Evolutionary conservation across 2,329 filamentous ascomycete genomes (phyloP).

Genomic region (Scedosporium minutisporum): DNA sequence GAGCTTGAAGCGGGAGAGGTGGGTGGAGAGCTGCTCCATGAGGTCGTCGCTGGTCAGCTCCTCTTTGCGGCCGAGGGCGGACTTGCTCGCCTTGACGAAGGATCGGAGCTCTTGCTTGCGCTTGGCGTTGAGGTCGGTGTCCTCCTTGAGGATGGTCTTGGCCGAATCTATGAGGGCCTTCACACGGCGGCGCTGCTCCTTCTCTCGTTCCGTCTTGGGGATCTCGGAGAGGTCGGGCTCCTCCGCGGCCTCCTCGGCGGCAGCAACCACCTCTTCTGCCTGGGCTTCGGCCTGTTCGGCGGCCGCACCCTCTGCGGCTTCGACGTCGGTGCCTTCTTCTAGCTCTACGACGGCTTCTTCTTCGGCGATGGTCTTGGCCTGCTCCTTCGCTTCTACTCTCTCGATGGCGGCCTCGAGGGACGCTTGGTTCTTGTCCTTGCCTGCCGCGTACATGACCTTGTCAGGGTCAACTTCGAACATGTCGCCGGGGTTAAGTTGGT

Average conservation of each 20-base stretch:
- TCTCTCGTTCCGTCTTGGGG: slow-evolving; percentile 17
- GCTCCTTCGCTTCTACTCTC: slow-evolving; percentile 9
- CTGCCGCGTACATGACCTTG: slow-evolving; percentile 79
- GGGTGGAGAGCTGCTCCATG: slow-evolving; percentile 42
- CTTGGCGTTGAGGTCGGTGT: slow-evolving; percentile 48
- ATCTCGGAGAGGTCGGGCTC: slow-evolving; percentile 9
- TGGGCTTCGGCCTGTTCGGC: slow-evolving; percentile 20
- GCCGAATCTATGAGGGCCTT: slow-evolving; percentile 46
- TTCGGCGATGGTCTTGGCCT: slow-evolving; percentile 15
- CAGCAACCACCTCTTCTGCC: slow-evolving; percentile 10
- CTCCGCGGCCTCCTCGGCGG: slow-evolving; percentile 12
- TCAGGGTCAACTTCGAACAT: slow-evolving; percentile 95
- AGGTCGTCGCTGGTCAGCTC: slow-evolving; percentile 31
- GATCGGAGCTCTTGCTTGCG: slow-evolving; percentile 66
- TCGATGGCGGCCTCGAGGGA: slow-evolving; percentile 9
- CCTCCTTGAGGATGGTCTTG: slow-evolving; percentile 47
- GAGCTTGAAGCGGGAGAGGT: slow-evolving; percentile 38
- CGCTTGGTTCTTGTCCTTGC: slow-evolving; percentile 50
- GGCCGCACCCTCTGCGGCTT: slow-evolving; percentile 13
- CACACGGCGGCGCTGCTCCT: slow-evolving; percentile 28
- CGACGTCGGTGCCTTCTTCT: slow-evolving; percentile 23
- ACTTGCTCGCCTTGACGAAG: slow-evolving; percentile 58
- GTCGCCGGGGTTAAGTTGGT: slow-evolving; percentile 91
- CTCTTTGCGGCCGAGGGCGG: slow-evolving; percentile 38
- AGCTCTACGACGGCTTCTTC: slow-evolving; percentile 12